phyloP scores from a whole-genome alignment of 2,329 filamentous ascomycete genomes.

The Aspergillus ustus region DNA sequence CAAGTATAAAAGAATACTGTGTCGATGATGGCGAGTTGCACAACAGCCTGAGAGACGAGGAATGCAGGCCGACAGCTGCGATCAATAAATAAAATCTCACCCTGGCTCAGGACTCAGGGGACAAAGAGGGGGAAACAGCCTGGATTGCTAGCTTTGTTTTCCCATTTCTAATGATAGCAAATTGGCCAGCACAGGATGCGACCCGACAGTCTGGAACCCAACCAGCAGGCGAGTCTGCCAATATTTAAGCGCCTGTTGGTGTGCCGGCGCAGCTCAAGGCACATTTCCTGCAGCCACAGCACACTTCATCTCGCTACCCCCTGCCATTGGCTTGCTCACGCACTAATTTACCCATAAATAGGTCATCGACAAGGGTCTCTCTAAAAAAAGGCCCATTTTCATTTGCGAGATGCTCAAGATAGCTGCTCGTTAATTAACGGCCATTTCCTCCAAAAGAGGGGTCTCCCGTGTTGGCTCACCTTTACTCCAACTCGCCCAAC shows the following conservation, averaged over 20 bases:
- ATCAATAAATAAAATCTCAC: slow-evolving; percentile 9
- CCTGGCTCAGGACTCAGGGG: background rate
- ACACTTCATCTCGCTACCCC: slow-evolving; percentile 14
- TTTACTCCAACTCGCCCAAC: background rate
- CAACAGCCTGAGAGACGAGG: background rate
- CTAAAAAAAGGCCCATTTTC: background rate
- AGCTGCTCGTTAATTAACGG: background rate
- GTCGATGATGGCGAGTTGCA: slow-evolving; percentile 1
- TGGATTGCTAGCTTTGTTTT: slow-evolving; percentile 11
- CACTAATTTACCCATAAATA: background rate
- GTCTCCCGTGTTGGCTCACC: background rate
- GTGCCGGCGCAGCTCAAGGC: slow-evolving; percentile 13
- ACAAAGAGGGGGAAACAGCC: slow-evolving; percentile 17
- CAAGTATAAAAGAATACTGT: background rate
- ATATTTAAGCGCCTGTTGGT: slow-evolving; percentile 15
- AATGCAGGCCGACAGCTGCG: background rate
- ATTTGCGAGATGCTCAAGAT: background rate
- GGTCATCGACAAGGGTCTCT: background rate
- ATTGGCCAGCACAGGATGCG: slow-evolving; percentile 1
- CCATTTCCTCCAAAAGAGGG: background rate
- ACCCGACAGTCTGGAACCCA: slow-evolving; percentile 14
- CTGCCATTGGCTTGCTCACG: background rate
- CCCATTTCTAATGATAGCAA: slow-evolving; percentile 24
- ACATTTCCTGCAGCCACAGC: slow-evolving; percentile 15
- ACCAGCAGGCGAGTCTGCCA: background rate